Conservation (phyloP, 2,329 filamentous ascomycete species). For the Fragosphaeria purpurea region DNA sequence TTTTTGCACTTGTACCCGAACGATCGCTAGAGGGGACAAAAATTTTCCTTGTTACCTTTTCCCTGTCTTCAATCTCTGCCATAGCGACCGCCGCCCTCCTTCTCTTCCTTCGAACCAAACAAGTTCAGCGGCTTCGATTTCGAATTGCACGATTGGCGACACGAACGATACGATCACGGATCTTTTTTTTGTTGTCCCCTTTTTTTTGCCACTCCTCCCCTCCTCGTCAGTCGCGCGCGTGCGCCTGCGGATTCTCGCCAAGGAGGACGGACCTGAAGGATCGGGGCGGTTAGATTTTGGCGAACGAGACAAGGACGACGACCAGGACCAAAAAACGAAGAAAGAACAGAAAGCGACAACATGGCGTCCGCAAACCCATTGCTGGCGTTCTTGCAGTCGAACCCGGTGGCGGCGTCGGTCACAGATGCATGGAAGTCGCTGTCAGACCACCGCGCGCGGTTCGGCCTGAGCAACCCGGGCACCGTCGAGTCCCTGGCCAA, state of each 20-base stretch:
- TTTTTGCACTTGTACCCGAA: not conserved
- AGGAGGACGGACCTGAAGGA: too few relatives aligned
- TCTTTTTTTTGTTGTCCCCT: too few relatives aligned
- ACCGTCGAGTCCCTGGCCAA: conserved; percentile 75
- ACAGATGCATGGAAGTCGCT: conserved; percentile 74
- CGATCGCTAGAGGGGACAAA: conserved; percentile 1
- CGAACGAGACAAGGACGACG: too few relatives aligned
- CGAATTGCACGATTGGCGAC: conserved; percentile 4
- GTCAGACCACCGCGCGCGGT: conserved; percentile 72
- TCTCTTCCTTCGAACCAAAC: too few relatives aligned
- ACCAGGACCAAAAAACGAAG: too few relatives aligned
- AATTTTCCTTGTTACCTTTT: conserved; percentile 5
- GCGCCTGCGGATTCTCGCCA: too few relatives aligned
- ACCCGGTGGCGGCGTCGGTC: conserved; percentile 59
- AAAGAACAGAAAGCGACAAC: too few relatives aligned
- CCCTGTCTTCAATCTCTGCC: conserved; percentile 3
- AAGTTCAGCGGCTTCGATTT: not conserved
- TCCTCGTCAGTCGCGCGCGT: too few relatives aligned
- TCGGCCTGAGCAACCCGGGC: conserved; percentile 86
- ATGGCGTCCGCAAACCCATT: conserved; percentile 31
- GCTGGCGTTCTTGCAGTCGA: conserved; percentile 60
- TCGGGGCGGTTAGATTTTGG: too few relatives aligned
- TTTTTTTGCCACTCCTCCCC: too few relatives aligned
- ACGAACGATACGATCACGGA: not conserved
- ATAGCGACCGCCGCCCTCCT: not conserved